phyloP scores from a whole-genome alignment of 495 filamentous ascomycete species.

The Penicillium pulvis region DNA sequence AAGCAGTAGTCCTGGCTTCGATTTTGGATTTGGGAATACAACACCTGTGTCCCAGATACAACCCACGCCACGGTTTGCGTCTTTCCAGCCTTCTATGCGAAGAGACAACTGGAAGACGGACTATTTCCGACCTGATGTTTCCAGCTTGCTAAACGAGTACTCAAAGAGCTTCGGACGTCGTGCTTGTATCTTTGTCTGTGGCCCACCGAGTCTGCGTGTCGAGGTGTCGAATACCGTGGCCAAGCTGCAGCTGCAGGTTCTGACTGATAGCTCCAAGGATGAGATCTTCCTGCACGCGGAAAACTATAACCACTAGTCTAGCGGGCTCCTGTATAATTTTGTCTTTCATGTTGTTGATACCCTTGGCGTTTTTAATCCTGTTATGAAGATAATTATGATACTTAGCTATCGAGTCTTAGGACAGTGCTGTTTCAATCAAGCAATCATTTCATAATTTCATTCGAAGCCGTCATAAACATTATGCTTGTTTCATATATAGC shows the following conservation, averaged over 20 bases:
- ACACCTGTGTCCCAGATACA: constrained; percentile 18
- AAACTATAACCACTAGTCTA: constrained; percentile 77
- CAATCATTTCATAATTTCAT: background rate
- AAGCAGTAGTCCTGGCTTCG: constrained; percentile 26
- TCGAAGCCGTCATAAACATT: background rate
- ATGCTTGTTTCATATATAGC: background rate
- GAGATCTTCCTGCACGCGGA: constrained; percentile 96
- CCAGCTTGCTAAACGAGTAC: constrained; percentile 79
- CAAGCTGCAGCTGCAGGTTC: constrained; percentile 76
- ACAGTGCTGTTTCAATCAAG: background rate
- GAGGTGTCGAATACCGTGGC: constrained; percentile 86
- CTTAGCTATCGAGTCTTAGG: background rate
- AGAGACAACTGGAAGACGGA: constrained; percentile 87
- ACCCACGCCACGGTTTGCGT: constrained; percentile 76
- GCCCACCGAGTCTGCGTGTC: constrained; percentile 81
- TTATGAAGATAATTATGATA: background rate
- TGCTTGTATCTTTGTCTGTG: constrained; percentile 93
- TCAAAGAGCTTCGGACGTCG: constrained; percentile 77
- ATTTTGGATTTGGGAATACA: constrained; percentile 33
- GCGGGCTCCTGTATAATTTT: background rate
- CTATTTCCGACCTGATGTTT: constrained; percentile 87
- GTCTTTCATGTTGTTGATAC: constrained; percentile 22
- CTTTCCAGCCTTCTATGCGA: constrained; percentile 63
- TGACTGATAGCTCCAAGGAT: constrained; percentile 73
- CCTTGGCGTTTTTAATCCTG: constrained; percentile 4